A percentile compares a stretch with the other conserved stretches of the same genome.
phyloP scores from a whole-genome alignment of 2,329 filamentous ascomycete genomes.

The Periconia sp. region DNA sequence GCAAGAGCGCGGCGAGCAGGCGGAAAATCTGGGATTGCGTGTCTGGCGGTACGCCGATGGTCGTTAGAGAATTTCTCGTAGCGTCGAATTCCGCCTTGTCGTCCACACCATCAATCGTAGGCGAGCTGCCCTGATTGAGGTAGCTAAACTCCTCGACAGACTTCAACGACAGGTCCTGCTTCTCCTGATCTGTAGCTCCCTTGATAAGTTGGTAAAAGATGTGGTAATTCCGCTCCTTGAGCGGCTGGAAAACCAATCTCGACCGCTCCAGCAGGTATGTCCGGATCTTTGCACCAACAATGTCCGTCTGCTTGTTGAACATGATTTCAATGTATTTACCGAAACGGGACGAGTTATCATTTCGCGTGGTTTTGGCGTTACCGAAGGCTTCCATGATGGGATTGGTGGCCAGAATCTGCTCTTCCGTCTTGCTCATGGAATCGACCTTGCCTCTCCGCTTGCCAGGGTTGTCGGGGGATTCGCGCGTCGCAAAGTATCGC shows the following conservation, averaged over 20 bases:
- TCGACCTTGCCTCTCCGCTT: slow-evolving; percentile 76
- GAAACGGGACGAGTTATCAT: slow-evolving; percentile 98
- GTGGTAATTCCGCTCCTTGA: slow-evolving; percentile 98
- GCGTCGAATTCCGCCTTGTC: slow-evolving; percentile 93
- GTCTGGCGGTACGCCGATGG: slow-evolving; percentile 78
- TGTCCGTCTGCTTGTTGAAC: slow-evolving; percentile 94
- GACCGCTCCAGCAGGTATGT: slow-evolving; percentile 96
- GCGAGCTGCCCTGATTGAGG: slow-evolving; percentile 91
- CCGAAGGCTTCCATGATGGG: slow-evolving; percentile 99
- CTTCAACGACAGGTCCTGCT: slow-evolving; percentile 77
- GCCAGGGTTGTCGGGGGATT: slow-evolving; percentile 85
- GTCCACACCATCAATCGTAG: slow-evolving; percentile 91
- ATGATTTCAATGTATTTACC: slow-evolving; percentile 99
- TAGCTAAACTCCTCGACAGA: slow-evolving; percentile 93
- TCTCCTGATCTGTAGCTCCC: slow-evolving; percentile 84
- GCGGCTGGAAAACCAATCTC: slow-evolving; percentile 92
- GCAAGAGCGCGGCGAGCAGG: slow-evolving; percentile 85
- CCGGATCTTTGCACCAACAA: slow-evolving; percentile 96
- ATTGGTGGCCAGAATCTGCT: slow-evolving; percentile 97
- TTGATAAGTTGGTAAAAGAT: slow-evolving; percentile 98
- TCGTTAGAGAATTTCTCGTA: slow-evolving; percentile 82
- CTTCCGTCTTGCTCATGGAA: slow-evolving; percentile 96
- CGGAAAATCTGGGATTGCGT: slow-evolving; percentile 89
- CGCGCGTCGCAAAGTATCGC: slow-evolving; percentile 98
- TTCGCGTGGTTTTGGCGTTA: slow-evolving; percentile 99